Evolutionary conservation across 2,329 filamentous ascomycete species (phyloP).

Genomic region (Penicillium sp.): DNA sequence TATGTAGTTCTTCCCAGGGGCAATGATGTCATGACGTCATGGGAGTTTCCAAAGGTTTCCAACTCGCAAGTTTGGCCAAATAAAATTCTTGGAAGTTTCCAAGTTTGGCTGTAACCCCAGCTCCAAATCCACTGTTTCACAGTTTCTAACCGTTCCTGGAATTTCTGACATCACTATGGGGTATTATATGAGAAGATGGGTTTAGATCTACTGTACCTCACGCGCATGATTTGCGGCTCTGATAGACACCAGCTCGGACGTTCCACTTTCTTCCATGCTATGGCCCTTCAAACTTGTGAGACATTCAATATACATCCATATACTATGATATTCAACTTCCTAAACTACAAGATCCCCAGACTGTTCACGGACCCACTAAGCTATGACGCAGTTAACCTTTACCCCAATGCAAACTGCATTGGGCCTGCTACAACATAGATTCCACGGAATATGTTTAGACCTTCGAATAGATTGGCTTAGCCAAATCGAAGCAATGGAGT

Average conservation of each 20-base stretch:
- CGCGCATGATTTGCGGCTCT: not conserved
- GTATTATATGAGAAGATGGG: not conserved
- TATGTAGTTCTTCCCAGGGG: not conserved
- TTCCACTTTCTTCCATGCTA: not conserved
- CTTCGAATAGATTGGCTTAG: too few relatives aligned
- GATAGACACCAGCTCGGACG: not conserved
- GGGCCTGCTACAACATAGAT: too few relatives aligned
- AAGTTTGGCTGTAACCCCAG: not conserved
- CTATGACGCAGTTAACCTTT: not conserved
- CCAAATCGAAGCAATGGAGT: too few relatives aligned
- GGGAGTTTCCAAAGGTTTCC: not conserved
- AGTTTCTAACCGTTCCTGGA: not conserved
- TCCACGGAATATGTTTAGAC: too few relatives aligned
- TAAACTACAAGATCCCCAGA: not conserved
- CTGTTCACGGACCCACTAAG: not conserved
- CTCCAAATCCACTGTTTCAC: not conserved
- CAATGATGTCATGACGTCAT: slow-evolving; percentile 6
- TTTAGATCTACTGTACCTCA: not conserved
- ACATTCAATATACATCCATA: not conserved
- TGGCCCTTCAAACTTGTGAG: not conserved
- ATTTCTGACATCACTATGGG: not conserved
- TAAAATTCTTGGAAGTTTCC: not conserved
- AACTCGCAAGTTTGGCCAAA: not conserved
- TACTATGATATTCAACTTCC: too few relatives aligned
- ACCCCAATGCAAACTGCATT: not conserved